Evolutionary conservation across 768 basidiomycete species (phyloP).

Genomic region (Pleurotus tuber-regium): DNA sequence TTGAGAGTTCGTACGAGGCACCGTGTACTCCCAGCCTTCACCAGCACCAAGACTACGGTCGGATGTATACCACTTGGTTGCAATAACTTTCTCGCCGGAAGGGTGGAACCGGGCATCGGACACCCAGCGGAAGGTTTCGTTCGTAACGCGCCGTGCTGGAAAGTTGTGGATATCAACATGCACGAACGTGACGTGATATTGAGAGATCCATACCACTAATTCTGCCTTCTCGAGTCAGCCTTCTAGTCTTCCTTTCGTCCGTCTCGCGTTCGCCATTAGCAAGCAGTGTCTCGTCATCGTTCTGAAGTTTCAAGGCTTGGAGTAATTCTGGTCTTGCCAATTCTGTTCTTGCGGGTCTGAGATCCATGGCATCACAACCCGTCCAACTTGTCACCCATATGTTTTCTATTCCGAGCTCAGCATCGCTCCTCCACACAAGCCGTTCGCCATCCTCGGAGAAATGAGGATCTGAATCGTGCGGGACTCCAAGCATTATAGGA

Average conservation of each 20-base stretch:
- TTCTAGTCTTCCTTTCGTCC: slow-evolving; percentile 37
- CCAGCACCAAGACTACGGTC: slow-evolving; percentile 63
- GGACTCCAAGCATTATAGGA: slow-evolving; percentile 62
- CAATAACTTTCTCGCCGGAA: slow-evolving; percentile 56
- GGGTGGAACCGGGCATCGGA: slow-evolving; percentile 73
- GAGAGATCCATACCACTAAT: slow-evolving; percentile 32
- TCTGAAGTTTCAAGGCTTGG: slow-evolving; percentile 33
- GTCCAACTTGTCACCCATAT: slow-evolving; percentile 70
- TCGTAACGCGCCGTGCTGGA: slow-evolving; percentile 54
- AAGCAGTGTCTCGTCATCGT: slow-evolving; percentile 45
- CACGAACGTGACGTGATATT: not conserved
- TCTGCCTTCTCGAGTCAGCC: slow-evolving; percentile 60
- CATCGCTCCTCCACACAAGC: slow-evolving; percentile 72
- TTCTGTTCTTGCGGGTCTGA: slow-evolving; percentile 29
- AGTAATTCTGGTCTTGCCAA: slow-evolving; percentile 27
- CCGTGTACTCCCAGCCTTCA: slow-evolving; percentile 68
- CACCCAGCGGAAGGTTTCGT: slow-evolving; percentile 73
- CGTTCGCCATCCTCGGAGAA: slow-evolving; percentile 67
- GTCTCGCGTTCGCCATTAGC: slow-evolving; percentile 52
- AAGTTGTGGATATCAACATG: not conserved
- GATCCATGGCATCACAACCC: slow-evolving; percentile 61
- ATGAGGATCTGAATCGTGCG: slow-evolving; percentile 69
- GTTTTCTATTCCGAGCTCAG: slow-evolving; percentile 70
- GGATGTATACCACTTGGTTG: slow-evolving; percentile 80
- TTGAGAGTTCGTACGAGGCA: slow-evolving; percentile 40